Conservation (phyloP, 148 eudicot genomes). For the Chenopodium formosanum region DNA sequence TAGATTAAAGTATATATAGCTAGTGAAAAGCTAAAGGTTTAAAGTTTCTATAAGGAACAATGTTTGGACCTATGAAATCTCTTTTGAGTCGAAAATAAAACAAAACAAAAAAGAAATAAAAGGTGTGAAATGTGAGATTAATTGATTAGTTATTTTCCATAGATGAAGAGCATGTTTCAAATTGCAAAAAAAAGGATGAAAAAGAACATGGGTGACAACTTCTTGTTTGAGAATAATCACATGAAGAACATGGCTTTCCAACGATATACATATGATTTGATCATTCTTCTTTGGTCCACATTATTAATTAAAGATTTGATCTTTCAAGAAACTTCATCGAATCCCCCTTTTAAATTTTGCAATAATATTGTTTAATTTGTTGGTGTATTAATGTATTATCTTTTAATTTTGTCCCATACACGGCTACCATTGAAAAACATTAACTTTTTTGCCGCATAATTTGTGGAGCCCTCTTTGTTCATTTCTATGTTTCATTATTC, state of each 20-base stretch:
- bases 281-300: slow-evolving; percentile 16
- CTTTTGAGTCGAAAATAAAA: too few relatives aligned
- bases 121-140: not conserved
- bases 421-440: slow-evolving; percentile 15
- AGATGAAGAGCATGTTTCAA: slow-evolving; percentile 9
- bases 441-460: slow-evolving; percentile 1
- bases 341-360: not conserved
- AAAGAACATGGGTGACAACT: slow-evolving; percentile 17
- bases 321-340: not conserved
- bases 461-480: slow-evolving; percentile 17
- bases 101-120: not conserved
- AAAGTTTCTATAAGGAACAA: too few relatives aligned
- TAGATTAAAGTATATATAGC: too few relatives aligned
- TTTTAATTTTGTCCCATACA: slow-evolving; percentile 12
- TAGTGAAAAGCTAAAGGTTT: too few relatives aligned
- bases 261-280: slow-evolving; percentile 21
- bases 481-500: slow-evolving; percentile 2
- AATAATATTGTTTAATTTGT: not conserved
- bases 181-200: slow-evolving; percentile 1
- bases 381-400: not conserved
- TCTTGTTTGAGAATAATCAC: slow-evolving; percentile 16
- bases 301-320: not conserved
- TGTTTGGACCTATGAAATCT: too few relatives aligned
- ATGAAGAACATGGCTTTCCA: slow-evolving; percentile 35
- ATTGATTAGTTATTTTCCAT: not conserved